Evolutionary conservation across 2,329 filamentous ascomycete genomes (phyloP).

Genomic region (Trichoderma arundinaceum): DNA sequence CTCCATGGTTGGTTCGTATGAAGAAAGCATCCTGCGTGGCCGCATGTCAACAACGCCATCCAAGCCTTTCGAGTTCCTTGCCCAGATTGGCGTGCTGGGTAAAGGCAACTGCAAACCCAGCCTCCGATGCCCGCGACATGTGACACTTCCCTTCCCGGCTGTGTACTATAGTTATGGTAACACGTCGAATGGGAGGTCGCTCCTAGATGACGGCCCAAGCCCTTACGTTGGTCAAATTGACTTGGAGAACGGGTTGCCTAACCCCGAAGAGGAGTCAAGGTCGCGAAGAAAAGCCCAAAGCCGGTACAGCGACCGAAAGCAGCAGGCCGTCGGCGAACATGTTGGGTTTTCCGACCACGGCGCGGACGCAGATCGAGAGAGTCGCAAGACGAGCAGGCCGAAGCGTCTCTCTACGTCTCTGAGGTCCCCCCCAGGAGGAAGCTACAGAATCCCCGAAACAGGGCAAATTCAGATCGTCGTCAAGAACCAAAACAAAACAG

Average conservation of each 20-base stretch:
- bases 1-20: conserved; percentile 96
- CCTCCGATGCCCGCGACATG: conserved; percentile 85
- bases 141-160: conserved; percentile 87
- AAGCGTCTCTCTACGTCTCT: conserved; percentile 61
- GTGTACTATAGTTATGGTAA: conserved; percentile 93
- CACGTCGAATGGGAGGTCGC: conserved; percentile 66
- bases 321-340: conserved; percentile 36
- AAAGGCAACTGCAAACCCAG: conserved; percentile 86
- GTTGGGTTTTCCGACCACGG: conserved; percentile 33
- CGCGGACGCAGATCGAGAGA: conserved; percentile 34
- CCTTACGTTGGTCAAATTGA: conserved; percentile 95
- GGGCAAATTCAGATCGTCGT: conserved; percentile 96
- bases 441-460: conserved; percentile 91
- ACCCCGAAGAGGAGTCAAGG: conserved; percentile 54
- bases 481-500: conserved; percentile 98
- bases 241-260: conserved; percentile 77
- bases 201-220: conserved; percentile 83
- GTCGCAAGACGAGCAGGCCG: conserved; percentile 41
- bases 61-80: conserved; percentile 88
- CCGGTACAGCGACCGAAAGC: conserved; percentile 48
- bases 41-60: conserved; percentile 97
- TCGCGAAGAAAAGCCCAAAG: conserved; percentile 56
- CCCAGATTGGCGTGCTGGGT: conserved; percentile 92
- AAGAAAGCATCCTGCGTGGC: conserved; percentile 92
- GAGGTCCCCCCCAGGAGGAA: conserved; percentile 77